Evolutionary conservation across 2,329 filamentous ascomycete genomes (phyloP).

Genomic region (Fusarium vanettenii): DNA sequence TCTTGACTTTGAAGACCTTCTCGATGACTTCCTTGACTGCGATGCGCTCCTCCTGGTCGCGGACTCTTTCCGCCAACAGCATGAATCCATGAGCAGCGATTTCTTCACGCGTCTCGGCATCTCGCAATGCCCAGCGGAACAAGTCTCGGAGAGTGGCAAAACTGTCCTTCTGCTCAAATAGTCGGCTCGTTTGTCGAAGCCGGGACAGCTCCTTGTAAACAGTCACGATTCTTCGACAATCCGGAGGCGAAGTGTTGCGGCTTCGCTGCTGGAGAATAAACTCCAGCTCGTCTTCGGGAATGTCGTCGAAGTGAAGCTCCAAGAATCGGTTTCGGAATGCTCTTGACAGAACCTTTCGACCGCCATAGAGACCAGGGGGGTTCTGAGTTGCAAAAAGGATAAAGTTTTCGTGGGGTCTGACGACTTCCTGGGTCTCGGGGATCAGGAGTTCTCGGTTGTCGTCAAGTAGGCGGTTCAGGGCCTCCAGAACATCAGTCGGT

Average conservation of each 20-base stretch:
- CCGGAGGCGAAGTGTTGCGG: conserved; percentile 86
- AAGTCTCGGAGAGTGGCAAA: conserved; percentile 96
- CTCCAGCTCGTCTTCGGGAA: conserved; percentile 93
- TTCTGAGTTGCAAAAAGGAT: conserved; percentile 99
- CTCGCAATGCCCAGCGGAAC: conserved; percentile 92
- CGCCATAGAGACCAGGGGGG: conserved; percentile 93
- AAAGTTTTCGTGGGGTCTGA: conserved; percentile 92
- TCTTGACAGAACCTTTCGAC: conserved; percentile 90
- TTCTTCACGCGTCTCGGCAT: conserved; percentile 86
- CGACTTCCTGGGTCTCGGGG: conserved; percentile 94
- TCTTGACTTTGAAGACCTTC: conserved; percentile 85
- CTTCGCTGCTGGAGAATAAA: conserved; percentile 91
- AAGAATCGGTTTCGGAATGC: conserved; percentile 98
- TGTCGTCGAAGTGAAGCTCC: conserved; percentile 97
- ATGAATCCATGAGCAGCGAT: conserved; percentile 95
- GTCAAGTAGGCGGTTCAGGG: conserved; percentile 92
- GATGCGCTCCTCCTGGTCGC: conserved; percentile 86
- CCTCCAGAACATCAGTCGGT: conserved; percentile 96
- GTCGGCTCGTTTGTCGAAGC: conserved; percentile 85
- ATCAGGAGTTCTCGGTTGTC: conserved; percentile 97
- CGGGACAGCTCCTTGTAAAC: conserved; percentile 95
- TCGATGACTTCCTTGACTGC: conserved; percentile 92
- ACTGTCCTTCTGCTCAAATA: conserved; percentile 97
- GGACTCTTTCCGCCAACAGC: conserved; percentile 92
- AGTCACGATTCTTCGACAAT: conserved; percentile 89